These are phyloP conservation scores for Musa schizocarpa DNA, from an alignment of 176 grass and related monocot species.

Conservation along the genomic window DNA sequence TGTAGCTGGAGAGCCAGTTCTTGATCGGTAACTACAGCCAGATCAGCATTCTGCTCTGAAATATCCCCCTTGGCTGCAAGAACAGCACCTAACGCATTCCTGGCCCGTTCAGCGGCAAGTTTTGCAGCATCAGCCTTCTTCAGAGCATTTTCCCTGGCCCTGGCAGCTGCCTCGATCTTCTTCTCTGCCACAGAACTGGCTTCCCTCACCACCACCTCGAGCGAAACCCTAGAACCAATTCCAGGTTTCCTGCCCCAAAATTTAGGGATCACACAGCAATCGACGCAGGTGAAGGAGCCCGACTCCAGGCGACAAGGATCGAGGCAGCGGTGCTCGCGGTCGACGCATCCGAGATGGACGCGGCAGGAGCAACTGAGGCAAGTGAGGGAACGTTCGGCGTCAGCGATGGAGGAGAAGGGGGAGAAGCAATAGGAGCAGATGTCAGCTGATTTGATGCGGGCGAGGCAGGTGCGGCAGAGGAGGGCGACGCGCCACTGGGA, in stretches of 20 bases:
- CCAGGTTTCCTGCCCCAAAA: background rate
- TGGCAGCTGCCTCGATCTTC: constrained; percentile 1
- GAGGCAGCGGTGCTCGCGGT: constrained; percentile 41
- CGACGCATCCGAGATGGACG: constrained; percentile 48
- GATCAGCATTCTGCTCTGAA: background rate
- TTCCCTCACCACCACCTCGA: constrained; percentile 19
- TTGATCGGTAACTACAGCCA: constrained; percentile 22
- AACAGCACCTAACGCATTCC: constrained; percentile 5
- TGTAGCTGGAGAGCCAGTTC: constrained; percentile 54
- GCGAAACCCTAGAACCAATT: background rate
- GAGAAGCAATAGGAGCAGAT: constrained; percentile 80
- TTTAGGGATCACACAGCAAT: constrained; percentile 45
- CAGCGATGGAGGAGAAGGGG: background rate
- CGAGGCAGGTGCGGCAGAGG: constrained; percentile 60
- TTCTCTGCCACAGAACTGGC: background rate
- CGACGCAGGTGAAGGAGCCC: constrained; percentile 43
- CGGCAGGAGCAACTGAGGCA: constrained; percentile 47
- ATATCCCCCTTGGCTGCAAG: background rate
- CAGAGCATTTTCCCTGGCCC: constrained; percentile 4
- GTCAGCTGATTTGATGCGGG: constrained; percentile 25
- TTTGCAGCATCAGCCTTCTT: constrained; percentile 22
- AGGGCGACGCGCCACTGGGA: constrained; percentile 75
- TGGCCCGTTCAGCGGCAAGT: constrained; percentile 11
- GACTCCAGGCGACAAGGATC: constrained; percentile 29
- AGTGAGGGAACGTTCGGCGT: constrained; percentile 20